Conservation (phyloP, 371 early-diverging fungal species). For the Thermomucor indicae-seudaticae region DNA sequence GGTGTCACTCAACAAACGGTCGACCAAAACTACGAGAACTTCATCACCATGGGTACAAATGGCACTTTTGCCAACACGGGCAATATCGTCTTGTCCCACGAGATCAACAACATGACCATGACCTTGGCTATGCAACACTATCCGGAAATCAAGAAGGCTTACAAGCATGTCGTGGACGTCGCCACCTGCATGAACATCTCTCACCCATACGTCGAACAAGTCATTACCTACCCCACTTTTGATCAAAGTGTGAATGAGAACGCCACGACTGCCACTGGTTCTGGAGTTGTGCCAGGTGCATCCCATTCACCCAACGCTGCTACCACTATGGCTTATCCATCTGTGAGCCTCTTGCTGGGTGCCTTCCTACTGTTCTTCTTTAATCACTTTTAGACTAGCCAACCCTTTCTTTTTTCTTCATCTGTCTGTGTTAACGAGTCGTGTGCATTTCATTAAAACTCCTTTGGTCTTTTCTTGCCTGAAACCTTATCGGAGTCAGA, state of each 20-base stretch:
- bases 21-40: constrained; percentile 32
- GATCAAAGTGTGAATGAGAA: constrained; percentile 20
- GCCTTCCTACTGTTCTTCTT: no score
- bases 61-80: constrained; percentile 34
- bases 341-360: no score
- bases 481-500: no score
- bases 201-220: constrained; percentile 43
- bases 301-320: constrained; percentile 11
- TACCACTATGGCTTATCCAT: no score
- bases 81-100: constrained; percentile 48
- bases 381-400: no score
- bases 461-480: no score
- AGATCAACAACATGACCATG: constrained; percentile 55
- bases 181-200: constrained; percentile 55
- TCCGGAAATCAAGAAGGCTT: constrained; percentile 42
- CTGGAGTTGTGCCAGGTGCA: constrained; percentile 32
- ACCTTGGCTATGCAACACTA: constrained; percentile 38
- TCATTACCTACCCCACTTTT: constrained; percentile 36
- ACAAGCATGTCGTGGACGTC: constrained; percentile 43
- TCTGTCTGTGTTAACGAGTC: no score
- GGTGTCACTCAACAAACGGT: constrained; percentile 35
- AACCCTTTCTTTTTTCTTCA: no score
- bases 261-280: constrained; percentile 23
- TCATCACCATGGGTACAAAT: constrained; percentile 39
- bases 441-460: no score